Evolutionary conservation across 805 yeast species (phyloP), one percentile per base, ranked within the genome.

Genomic region (Suhomyces faveliae): DNA sequence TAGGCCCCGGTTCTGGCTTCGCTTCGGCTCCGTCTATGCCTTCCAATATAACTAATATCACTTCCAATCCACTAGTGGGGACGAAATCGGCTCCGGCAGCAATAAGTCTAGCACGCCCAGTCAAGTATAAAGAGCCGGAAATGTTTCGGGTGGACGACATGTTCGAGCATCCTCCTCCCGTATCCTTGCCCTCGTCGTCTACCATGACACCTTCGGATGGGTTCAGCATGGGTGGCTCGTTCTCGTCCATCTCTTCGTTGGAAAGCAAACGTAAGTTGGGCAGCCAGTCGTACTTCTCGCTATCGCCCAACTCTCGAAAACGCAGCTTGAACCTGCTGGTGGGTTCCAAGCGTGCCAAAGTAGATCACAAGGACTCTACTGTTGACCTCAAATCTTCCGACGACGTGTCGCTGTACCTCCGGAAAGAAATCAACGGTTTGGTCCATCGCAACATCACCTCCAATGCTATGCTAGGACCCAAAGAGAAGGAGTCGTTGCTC

Each of bases 371-470:
- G 4, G 30, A 27, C 10, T 24, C 25, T n/a, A n/a, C n/a, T 6
- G 30, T 33, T 1, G 37, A 33, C 22, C 39, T 33, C 12, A 30
- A 21, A 15, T 19, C 40, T 7, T 20, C 38, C 21, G 49, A 48
- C 24, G 49, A 38, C 1, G 27, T 52, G 10, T 47, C 50, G 1
- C 48, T 29, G 35, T 45, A 24, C 29, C 35, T 52, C 6, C 49
- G 56, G 12, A 42, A 39, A 9, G 51, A 51, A 37, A 47, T 52
- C 11, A 51, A 48, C 25, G 27, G 29, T 6, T 38, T 50, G 41
- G 43, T 53, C 9, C 20, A 25, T 27, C 22, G 35, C 10, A 41
- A 39, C 21, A 40, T 52, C 17, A 12, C 45, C 23, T 27, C 22
- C 43, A 53, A 53, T 46, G 24, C 17, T 11, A 12, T 12, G 41